Base-by-base conservation (phyloP, 768 basidiomycete species). In the Phlebiopsis flavidoalba region DNA sequence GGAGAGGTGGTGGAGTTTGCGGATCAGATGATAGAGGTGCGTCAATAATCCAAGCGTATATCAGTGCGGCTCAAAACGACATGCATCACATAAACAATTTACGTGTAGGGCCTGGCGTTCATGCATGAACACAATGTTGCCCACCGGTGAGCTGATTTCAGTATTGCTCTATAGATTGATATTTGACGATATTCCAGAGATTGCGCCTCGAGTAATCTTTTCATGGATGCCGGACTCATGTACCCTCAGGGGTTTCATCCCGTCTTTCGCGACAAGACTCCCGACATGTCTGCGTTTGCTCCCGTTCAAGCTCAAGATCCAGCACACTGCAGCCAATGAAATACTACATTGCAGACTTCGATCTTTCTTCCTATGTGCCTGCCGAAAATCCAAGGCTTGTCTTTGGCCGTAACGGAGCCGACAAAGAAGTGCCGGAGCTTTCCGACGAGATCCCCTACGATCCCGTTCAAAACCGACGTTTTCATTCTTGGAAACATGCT, bases 391-490 rank as follows among this genome's bases (percentile, higher is more conserved):
- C 54, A 7, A 49, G 54, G n/a, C 43, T 60, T 0, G 64, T 67
- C 1, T 49, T 64, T 0, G 66, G 68, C 3, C 47, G 58, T 2
- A 3, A 35, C 1, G 53, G 66, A 0, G 65, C 70, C 1, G 67
- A 69, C 35, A 54, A 53, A 11, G 53, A 62, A 3, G 65, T 68
- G 0, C 71, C 72, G 0, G 72, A 73, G 31, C 64, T 74, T 6
- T 60, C 50, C 6, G 40, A 46, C 0, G 58, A 54, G 1, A 37
- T 58, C 3, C 69, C 72, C 0, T 72, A 70, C 17, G 67, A 74
- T 35, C 68, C 71, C 0, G 26, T 74, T 70, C 63, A 72, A 70
- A 52, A 24, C 69, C 1, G 73, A 74, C 22, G 57, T 74, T 0
- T 72, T 65, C 57, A 69, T 66, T 0, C 64, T 72, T 0, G 73